phyloP scores from a whole-genome alignment of 176 grass and related monocot genomes.

The Echinochloa phyllopogon region DNA sequence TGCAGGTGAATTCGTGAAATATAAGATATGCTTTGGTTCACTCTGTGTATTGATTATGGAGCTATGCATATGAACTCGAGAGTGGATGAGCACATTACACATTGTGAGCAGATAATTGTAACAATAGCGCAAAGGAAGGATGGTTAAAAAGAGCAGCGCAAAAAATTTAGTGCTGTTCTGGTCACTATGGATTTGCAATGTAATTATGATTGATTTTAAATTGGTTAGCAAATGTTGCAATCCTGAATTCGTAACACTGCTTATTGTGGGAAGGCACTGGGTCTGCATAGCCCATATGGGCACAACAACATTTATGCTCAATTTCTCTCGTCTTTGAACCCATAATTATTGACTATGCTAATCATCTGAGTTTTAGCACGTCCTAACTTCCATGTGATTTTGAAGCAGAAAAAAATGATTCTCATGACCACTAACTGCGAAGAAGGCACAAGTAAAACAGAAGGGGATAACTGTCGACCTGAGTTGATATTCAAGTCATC shows the following conservation, averaged over 20 bases:
- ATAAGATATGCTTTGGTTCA: background rate
- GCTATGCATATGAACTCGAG: background rate
- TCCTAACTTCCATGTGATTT: background rate
- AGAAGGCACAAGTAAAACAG: background rate
- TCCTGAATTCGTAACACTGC: background rate
- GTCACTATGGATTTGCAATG: slow-evolving; percentile 1
- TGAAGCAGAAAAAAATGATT: background rate
- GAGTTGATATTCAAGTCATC: background rate
- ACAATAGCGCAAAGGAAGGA: background rate
- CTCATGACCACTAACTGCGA: background rate
- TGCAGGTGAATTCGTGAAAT: background rate
- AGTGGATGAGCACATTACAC: background rate
- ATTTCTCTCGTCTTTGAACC: background rate
- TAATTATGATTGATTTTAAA: background rate
- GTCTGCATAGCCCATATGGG: background rate
- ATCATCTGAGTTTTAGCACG: background rate
- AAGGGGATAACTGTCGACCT: background rate
- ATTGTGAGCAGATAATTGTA: background rate
- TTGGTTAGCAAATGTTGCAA: background rate
- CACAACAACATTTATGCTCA: background rate
- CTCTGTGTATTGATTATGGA: background rate
- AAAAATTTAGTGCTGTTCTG: background rate
- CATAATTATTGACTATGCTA: background rate
- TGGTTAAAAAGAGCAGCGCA: background rate
- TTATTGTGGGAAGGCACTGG: background rate